Evolutionary conservation across 441 rosid species (phyloP).

Genomic region (Croton setiger): DNA sequence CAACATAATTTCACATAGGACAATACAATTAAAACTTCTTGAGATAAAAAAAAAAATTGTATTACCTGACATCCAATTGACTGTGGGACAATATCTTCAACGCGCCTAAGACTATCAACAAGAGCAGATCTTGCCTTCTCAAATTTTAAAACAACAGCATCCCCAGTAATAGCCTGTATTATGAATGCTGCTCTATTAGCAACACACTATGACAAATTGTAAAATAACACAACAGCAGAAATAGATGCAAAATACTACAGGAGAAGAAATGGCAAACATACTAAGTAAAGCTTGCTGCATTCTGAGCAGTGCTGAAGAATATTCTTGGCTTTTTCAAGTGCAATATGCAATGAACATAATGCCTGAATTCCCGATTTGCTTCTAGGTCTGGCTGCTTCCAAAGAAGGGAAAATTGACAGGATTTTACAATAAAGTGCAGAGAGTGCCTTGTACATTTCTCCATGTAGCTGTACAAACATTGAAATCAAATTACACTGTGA

Average conservation of each 20-base stretch:
- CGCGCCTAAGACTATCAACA: constrained; percentile 78
- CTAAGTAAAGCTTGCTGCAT: constrained; percentile 96
- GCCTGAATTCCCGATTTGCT: constrained; percentile 98
- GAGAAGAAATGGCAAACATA: constrained; percentile 24
- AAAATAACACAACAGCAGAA: background rate
- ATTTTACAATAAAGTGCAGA: constrained; percentile 73
- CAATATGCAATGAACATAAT: constrained; percentile 87
- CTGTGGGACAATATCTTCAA: constrained; percentile 92
- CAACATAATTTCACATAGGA: background rate
- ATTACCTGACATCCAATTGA: constrained; percentile 85
- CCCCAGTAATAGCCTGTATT: constrained; percentile 93
- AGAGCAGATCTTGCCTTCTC: constrained; percentile 79
- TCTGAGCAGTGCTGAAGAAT: constrained; percentile 92
- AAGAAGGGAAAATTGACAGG: constrained; percentile 68
- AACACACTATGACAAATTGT: constrained; percentile 11
- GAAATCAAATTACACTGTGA: constrained; percentile 9
- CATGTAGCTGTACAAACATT: constrained; percentile 68
- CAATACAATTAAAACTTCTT: background rate
- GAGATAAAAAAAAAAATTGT: background rate
- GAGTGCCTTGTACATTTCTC: constrained; percentile 83
- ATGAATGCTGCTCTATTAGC: constrained; percentile 16
- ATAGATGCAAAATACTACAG: background rate
- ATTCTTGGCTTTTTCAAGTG: constrained; percentile 88
- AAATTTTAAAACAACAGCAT: constrained; percentile 82
- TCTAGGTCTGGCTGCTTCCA: constrained; percentile 96